phyloP scores from a whole-genome alignment of 1,284 basidiomycete genomes.

The Mixia osmundae region DNA sequence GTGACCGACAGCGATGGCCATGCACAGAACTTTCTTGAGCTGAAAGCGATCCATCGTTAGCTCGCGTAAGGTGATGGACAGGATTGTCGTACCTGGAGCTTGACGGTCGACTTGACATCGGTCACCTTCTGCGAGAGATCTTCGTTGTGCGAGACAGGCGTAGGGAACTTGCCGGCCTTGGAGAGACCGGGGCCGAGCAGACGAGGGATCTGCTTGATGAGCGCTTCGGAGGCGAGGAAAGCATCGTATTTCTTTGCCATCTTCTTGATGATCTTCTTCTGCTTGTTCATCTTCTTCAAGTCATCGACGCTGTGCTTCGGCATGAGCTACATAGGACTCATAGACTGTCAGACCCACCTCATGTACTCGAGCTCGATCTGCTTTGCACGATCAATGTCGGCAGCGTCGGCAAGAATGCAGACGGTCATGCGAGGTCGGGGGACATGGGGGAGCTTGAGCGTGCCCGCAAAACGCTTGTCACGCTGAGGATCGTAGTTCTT shows the following conservation, averaged over 20 bases:
- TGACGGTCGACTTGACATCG: constrained; percentile 92
- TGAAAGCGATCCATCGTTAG: constrained; percentile 39
- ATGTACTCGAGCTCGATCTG: constrained; percentile 80
- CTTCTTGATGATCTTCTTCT: constrained; percentile 48
- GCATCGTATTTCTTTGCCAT: constrained; percentile 99
- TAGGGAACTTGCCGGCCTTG: constrained; percentile 98
- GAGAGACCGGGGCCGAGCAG: constrained; percentile 97
- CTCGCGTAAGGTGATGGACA: not conserved
- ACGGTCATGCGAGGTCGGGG: constrained; percentile 97
- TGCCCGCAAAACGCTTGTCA: constrained; percentile 92
- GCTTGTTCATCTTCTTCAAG: constrained; percentile 99
- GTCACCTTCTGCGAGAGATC: constrained; percentile 77
- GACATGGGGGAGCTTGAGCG: constrained; percentile 88
- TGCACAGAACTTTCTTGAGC: constrained; percentile 96
- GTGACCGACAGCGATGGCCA: constrained; percentile 96
- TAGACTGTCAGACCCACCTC: constrained; percentile 3
- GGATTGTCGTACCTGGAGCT: constrained; percentile 42
- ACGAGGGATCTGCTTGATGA: constrained; percentile 99
- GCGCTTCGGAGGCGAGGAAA: constrained; percentile 88
- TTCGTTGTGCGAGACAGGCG: constrained; percentile 72
- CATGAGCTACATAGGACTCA: not conserved
- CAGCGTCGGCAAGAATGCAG: constrained; percentile 97
- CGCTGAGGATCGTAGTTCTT: constrained; percentile 84
- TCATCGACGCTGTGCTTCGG: constrained; percentile 45
- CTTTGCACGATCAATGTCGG: constrained; percentile 96